These are phyloP conservation scores for Phoma sp. DNA, from an alignment of 2,329 filamentous ascomycete species.

Conservation along the genomic window DNA sequence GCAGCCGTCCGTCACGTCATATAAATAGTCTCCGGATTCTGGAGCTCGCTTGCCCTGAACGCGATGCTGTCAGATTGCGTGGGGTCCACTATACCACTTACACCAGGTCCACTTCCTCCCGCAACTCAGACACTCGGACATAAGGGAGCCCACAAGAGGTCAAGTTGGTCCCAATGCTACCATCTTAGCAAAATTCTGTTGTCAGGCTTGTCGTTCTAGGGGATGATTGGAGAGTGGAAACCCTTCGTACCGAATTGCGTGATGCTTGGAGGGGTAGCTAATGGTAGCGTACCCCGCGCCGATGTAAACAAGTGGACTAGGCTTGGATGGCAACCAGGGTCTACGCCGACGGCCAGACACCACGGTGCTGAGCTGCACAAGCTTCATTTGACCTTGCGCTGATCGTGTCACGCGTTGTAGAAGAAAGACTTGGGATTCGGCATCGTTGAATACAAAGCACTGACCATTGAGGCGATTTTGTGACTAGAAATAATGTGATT, in stretches of 20 bases:
- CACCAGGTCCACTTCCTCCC: background rate
- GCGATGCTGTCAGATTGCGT: constrained; percentile 1
- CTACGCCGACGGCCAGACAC: background rate
- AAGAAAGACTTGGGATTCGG: too few species aligned
- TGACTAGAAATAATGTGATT: background rate
- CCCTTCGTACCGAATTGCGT: constrained; percentile 11
- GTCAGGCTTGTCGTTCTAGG: constrained; percentile 5
- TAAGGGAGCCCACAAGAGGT: background rate
- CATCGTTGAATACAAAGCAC: background rate
- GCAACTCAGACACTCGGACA: background rate
- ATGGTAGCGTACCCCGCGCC: constrained; percentile 11
- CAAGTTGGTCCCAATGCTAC: background rate
- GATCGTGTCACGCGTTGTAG: too few species aligned
- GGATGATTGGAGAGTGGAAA: constrained; percentile 10
- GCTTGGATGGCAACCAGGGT: constrained; percentile 3
- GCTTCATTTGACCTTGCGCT: too few species aligned
- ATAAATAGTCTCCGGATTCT: constrained; percentile 15
- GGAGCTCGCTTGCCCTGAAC: constrained; percentile 10
- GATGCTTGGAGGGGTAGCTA: constrained; percentile 8
- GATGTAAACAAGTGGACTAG: constrained; percentile 12
- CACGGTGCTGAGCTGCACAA: too few species aligned
- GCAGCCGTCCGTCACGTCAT: constrained; percentile 34
- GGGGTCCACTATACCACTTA: background rate
- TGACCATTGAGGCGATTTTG: background rate
- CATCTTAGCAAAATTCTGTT: background rate